Evolutionary conservation across 441 rosid species (phyloP), one percentile per base, ranked within the genome.

Genomic region (Adansonia madagascariensis): DNA sequence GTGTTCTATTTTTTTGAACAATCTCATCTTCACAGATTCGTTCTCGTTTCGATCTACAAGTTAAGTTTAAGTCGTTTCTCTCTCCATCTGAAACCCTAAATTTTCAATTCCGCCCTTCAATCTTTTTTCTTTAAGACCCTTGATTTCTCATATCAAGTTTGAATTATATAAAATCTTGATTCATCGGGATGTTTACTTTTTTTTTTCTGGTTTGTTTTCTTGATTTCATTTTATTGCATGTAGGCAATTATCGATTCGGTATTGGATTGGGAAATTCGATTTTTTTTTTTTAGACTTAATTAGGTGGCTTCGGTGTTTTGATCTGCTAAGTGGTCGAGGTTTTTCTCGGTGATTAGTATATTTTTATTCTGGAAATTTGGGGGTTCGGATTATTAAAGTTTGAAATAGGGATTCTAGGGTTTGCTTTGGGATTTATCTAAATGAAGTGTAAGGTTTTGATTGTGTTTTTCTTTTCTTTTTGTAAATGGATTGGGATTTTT

Each of bases 31-130:
- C 82, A 35, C 79, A 81, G 82, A 77, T 61, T 81, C 76, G 77
- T 75, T 63, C 53, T 46, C 75, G 72, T 70, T 49, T 76, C 85
- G 83, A 84, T 86, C 85, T 57, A 8, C 15, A 14, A 44, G 2
- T 7, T 18, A 65, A 71, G 83, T 77, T 92, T 91, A 81, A 80
- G 93, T 87, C 64, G 17, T 41, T 52, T 76, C 53, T 24, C 69
- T 79, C 73, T 49, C 64, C 47, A 10, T 75, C 75, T 46, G 72
- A 80, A 80, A 76, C 85, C 82, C 83, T 85, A 78, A 79, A 69
- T 83, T 78, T 62, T 60, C 46, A 46, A 75, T 73, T 77, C 4
- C 77, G 49, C 56, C 77, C 75, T 8, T 63, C 74, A 78, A 82
- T 85, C 74, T 64, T 68, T 63, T 74, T 41, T 41, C 53, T 20